Percentiles rank a stretch among this genome's conserved stretches.
phyloP scores from a whole-genome alignment of 805 yeast species.

The Dipodascopsis uninucleata region DNA sequence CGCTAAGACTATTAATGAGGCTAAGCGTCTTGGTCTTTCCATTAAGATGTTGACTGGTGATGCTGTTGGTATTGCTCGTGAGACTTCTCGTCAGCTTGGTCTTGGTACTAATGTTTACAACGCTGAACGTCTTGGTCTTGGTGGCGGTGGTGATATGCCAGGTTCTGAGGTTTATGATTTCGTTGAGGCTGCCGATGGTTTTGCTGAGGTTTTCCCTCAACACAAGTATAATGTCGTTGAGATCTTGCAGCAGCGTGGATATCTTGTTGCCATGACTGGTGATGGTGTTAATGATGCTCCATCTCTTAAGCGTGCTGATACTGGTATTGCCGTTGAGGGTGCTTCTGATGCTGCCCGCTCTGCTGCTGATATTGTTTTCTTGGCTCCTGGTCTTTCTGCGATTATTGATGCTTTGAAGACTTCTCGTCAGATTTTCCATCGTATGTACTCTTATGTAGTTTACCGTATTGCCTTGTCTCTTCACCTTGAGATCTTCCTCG shows the following conservation, averaged over 20 bases:
- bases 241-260: slow-evolving; percentile 60
- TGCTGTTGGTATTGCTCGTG: slow-evolving; percentile 98
- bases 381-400: slow-evolving; percentile 61
- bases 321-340: slow-evolving; percentile 79
- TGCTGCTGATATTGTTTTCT: slow-evolving; percentile 46
- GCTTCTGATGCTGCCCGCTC: slow-evolving; percentile 46
- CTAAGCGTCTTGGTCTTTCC: slow-evolving; percentile 84
- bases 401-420: slow-evolving; percentile 70
- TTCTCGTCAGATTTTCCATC: slow-evolving; percentile 96
- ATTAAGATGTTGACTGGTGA: slow-evolving; percentile 99
- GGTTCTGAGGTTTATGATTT: slow-evolving; percentile 64
- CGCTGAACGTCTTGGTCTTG: slow-evolving; percentile 94
- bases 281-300: slow-evolving; percentile 70
- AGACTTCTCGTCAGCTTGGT: slow-evolving; percentile 96
- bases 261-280: slow-evolving; percentile 68
- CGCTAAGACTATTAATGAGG: slow-evolving; percentile 90
- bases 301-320: slow-evolving; percentile 65
- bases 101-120: slow-evolving; percentile 94
- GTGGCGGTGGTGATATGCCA: slow-evolving; percentile 65
- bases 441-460: slow-evolving; percentile 97
- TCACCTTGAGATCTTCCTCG: slow-evolving; percentile 91
- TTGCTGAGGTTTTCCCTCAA: slow-evolving; percentile 69
- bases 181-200: slow-evolving; percentile 91
- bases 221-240: slow-evolving; percentile 66
- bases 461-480: slow-evolving; percentile 95